Base-by-base conservation (phyloP, 2,329 filamentous ascomycete genomes). In the Mollisiaceae sp. region DNA sequence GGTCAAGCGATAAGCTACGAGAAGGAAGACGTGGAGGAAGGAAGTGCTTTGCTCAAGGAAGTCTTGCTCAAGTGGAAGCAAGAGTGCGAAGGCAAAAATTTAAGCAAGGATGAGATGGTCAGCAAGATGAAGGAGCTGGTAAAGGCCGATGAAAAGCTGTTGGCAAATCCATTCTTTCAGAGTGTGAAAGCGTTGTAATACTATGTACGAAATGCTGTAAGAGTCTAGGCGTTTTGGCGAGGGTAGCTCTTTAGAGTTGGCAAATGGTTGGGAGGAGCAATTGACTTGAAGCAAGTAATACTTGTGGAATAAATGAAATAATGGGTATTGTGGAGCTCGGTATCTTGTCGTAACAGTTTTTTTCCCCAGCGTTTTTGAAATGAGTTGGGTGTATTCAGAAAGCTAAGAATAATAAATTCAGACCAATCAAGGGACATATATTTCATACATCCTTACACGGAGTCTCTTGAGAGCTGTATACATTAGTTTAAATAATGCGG, bases 1-100 rank as follows among this genome's bases (percentile, higher is more conserved):
- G 83, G 84, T 54, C 73, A 83, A 8, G 81, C 83, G 8, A 78
- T 85, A 52, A 80, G 86, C 71, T 93, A 92, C 76, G 91, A 86
- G 69, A 93, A 93, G 74, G 86, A 93, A 69, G 93, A 99, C 71
- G 91, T 98, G 0, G 93, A 97, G 73, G 88, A 94, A 76, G 95
- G 95, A 8, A 97, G 91, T 76, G 86, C 85, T 27, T 81, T 97
- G 79, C 82, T 99, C 58, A 98, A 98, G 80, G 86, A 90, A 56
- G 84, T 97, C 75, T 80, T 99, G 65, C 80, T 91, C 47, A 86
- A 88, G 76, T 99, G 95, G 95, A 97, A 97, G 82, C 84, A 87
- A 60, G 89, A 94, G 76, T 86, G 88, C 12, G 80, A 86, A 65
- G 83, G 78, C 1, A 86, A 83, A 36, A 77, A 81, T 4, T 81